A percentile compares a stretch with the other conserved stretches of the same genome.
phyloP scores from a whole-genome alignment of 2,329 filamentous ascomycete genomes.

The Scedosporium minutisporum region DNA sequence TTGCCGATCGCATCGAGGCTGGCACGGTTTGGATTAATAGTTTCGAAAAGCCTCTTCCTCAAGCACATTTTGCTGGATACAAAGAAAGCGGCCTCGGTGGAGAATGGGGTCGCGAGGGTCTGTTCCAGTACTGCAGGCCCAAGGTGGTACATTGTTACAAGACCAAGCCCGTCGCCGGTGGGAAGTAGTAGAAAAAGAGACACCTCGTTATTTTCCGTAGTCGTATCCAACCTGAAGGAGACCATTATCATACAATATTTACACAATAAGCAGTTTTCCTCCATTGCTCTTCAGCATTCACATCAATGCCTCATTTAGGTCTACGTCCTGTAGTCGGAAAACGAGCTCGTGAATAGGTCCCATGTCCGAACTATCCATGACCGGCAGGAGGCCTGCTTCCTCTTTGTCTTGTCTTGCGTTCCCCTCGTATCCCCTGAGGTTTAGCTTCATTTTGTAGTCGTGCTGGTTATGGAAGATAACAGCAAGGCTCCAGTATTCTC shows the following conservation, averaged over 20 bases:
- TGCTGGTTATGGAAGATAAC: neutral
- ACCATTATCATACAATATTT: neutral
- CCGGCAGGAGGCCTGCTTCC: neutral
- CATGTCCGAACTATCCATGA: neutral
- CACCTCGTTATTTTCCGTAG: neutral
- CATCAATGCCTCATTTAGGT: neutral
- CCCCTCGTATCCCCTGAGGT: neutral
- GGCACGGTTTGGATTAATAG: constrained; percentile 52
- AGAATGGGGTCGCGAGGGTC: constrained; percentile 23
- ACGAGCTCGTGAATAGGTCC: neutral
- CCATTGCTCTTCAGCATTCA: neutral
- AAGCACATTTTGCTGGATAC: constrained; percentile 20
- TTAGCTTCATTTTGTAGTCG: neutral
- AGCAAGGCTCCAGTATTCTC: neutral
- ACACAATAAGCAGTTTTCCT: neutral
- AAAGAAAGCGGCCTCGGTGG: constrained; percentile 24
- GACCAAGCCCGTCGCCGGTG: neutral
- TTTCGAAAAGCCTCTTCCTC: constrained; percentile 18
- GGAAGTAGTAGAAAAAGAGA: neutral
- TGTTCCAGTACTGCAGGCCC: constrained; percentile 21
- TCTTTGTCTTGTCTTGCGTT: neutral
- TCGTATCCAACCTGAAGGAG: neutral
- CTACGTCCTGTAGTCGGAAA: neutral
- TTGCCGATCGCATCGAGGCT: constrained; percentile 44
- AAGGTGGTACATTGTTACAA: constrained; percentile 12